phyloP scores from a whole-genome alignment of 345 rosid species.

The Rhodomyrtus tomentosa region DNA sequence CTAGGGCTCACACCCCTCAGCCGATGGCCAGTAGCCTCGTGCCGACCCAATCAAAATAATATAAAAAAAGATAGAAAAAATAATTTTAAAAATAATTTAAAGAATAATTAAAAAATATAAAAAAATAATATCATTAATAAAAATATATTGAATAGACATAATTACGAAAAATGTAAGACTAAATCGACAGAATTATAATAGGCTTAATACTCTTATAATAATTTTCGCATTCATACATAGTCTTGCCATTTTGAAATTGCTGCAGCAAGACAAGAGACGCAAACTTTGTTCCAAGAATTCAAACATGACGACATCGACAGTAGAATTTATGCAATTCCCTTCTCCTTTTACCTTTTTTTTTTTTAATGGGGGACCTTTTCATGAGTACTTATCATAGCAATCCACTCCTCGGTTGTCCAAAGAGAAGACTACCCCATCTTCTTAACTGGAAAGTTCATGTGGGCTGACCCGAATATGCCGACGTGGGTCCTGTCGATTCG shows the following conservation, averaged over 20 bases:
- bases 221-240: rapidly evolving
- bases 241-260: not conserved
- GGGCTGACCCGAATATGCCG: constrained; percentile 4
- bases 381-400: constrained; percentile 2
- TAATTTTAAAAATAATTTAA: too few species aligned
- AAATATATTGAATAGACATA: too few species aligned
- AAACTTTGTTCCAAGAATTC: not conserved
- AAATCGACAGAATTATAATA: too few species aligned
- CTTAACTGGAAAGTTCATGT: not conserved
- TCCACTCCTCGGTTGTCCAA: not conserved
- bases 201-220: too few species aligned
- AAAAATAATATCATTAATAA: too few species aligned
- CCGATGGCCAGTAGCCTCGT: too few species aligned
- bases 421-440: not conserved
- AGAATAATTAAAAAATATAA: too few species aligned
- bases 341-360: not conserved
- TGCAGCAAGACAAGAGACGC: not conserved
- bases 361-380: not conserved
- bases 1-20: too few species aligned
- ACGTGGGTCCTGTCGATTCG: constrained; percentile 4
- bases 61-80: too few species aligned
- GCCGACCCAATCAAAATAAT: too few species aligned
- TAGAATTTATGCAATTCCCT: not conserved
- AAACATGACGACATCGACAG: not conserved
- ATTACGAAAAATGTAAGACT: too few species aligned